Evolutionary conservation across 306 rosid species (phyloP).

Genomic region (Begonia peltatifolia): DNA sequence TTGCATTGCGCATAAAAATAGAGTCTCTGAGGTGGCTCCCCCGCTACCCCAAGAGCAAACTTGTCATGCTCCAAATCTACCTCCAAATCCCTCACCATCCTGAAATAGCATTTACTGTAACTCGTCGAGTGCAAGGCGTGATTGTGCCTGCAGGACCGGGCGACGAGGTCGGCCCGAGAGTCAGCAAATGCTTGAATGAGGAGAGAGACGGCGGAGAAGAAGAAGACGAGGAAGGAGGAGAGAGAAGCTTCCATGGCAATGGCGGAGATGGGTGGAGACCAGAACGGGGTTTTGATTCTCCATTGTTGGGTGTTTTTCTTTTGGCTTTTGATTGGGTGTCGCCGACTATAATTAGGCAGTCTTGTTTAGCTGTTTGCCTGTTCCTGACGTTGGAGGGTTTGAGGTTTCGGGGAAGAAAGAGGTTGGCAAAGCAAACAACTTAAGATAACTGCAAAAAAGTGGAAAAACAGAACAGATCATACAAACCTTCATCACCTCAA

Average conservation of each 20-base stretch:
- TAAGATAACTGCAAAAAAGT: too few species aligned
- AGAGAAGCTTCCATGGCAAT: slow-evolving; percentile 13
- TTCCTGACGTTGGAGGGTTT: too few species aligned
- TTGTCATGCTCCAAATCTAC: slow-evolving; percentile 1
- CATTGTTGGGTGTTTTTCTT: too few species aligned
- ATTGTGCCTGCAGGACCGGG: slow-evolving; percentile 9
- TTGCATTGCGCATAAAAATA: slow-evolving; percentile 21
- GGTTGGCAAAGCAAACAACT: too few species aligned
- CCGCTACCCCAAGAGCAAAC: slow-evolving; percentile 10
- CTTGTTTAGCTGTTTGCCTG: too few species aligned
- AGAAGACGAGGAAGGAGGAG: slow-evolving; percentile 4
- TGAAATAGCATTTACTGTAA: background rate
- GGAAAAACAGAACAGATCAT: too few species aligned
- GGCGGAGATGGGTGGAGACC: too few species aligned
- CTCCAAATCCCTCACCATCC: slow-evolving; percentile 2
- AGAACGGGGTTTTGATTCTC: too few species aligned
- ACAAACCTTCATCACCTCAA: too few species aligned
- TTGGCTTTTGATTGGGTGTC: too few species aligned
- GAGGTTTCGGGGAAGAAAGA: too few species aligned
- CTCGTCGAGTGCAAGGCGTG: background rate
- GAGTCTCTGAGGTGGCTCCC: slow-evolving; percentile 15
- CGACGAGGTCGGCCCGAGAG: slow-evolving; percentile 4
- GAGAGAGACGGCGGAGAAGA: background rate
- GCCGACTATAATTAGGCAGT: too few species aligned
- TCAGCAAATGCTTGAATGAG: background rate